Base-by-base conservation (phyloP, 2,329 filamentous ascomycete species). In the Aspergillus tamarii region DNA sequence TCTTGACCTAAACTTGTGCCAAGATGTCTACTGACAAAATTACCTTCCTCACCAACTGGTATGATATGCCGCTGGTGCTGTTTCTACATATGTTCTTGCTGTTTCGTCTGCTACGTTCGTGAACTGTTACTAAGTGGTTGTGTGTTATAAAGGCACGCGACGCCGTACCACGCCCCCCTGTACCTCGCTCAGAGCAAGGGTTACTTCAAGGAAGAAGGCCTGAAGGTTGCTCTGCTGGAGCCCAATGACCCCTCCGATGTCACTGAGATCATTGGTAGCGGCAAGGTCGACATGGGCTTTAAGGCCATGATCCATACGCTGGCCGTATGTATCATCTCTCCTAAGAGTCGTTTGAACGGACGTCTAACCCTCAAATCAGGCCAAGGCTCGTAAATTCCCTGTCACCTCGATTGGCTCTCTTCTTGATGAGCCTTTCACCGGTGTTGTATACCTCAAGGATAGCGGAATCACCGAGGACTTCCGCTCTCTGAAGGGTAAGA, bases 231-330 rank as follows among this genome's bases (percentile, higher is more conserved):
- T 72, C 81, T 93, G 23, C 84, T 93, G 19, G 91, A 93, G 78
- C 91, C 91, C 66, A 90, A 93, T 69, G 91, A 93, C 74, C 91
- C 91, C 1, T 92, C 89, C 72, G 91, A 93, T 83, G 91, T 93
- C 66, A 93, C 91, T 66, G 91, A 93, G 76, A 92, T 93, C 76
- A 91, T 93, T 68, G 91, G 91, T 64, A 88, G 85, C 61, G 88
- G 88, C 65, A 92, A 92, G 74, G 88, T 92, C 57, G 90, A 93
- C 73, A 86, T 93, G 73, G 91, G 90, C 52, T 92, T 91, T 85
- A 93, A 93, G 78, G 90, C 91, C 68, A 93, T 93, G 90, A 93
- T 93, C 69, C 91, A 93, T 74, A 93, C 90, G 10, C 85, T 93
- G 64, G 90, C 90, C 61, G 88, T 89, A 78, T 66, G 83, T 76